Base-by-base conservation (phyloP, 2,329 filamentous ascomycete genomes). In the Pleurostoma richardsiae region DNA sequence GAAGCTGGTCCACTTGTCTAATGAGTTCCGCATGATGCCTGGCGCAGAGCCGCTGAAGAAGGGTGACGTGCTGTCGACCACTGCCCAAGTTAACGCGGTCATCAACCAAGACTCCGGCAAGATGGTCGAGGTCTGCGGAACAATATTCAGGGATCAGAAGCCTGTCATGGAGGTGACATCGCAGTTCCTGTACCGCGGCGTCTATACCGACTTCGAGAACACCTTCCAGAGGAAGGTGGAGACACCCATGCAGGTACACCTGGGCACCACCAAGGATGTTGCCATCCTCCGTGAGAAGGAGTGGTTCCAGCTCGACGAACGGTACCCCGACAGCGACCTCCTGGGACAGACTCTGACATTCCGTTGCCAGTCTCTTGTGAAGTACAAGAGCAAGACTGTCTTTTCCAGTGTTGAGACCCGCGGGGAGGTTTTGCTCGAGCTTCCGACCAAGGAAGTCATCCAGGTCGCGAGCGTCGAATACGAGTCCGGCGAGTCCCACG, bases 61-160 rank as follows among this genome's bases (percentile, higher is more conserved):
- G 73, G 94, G 90, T 30, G 94, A 99, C 64, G 82, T 91, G 52
- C 81, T 99, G 26, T 85, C 90, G 52, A 97, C 94, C 3, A 95
- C 89, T 46, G 94, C 94, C 40, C 90, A 95, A 66, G 88, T 99
- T 72, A 97, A 99, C 59, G 90, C 94, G 11, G 90, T 99, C 59
- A 86, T 99, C 74, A 99, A 97, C 73, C 91, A 99, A 67, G 90
- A 96, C 10, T 90, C 94, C 50, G 94, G 94, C 42, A 99, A 99
- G 78, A 96, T 99, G 91, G 95, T 99, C 19, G 95, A 99, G 70
- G 92, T 99, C n/a, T 96, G 91, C 60, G 94, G 94, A 52, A 99
- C 94, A 5, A 96, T 99, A 59, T 86, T 80, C 45, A 86, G 94
- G 40, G 83, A 91, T 45, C 86, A 86, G 29, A 69, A 88, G 65